phyloP scores from a whole-genome alignment of 352 stramenopile genomes.

The Phytophthora kernoviae region DNA sequence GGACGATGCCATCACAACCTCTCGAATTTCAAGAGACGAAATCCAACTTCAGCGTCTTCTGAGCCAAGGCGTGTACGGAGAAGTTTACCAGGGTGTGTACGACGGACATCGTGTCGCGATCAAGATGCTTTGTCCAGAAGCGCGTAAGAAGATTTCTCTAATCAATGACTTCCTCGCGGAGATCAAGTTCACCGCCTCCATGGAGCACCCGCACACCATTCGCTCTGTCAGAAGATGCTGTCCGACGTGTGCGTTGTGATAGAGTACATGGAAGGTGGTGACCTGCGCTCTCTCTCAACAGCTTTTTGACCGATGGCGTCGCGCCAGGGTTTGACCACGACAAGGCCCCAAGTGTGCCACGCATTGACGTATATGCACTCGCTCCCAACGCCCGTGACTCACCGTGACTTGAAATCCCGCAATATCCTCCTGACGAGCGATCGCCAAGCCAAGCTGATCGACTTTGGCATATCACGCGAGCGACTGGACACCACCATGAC shows the following conservation, averaged over 20 bases:
- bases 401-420: conserved; percentile 57
- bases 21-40: conserved; percentile 20
- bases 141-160: conserved; percentile 12
- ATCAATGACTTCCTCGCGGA: conserved; percentile 35
- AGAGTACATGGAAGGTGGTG: conserved; percentile 46
- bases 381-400: conserved; percentile 41
- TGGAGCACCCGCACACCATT: conserved; percentile 31
- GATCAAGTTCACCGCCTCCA: conserved; percentile 22
- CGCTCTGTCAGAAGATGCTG: conserved; percentile 35
- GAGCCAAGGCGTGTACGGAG: conserved; percentile 29
- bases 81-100: conserved; percentile 35
- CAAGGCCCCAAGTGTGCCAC: conserved; percentile 1
- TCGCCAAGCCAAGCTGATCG: conserved; percentile 58
- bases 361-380: conserved; percentile 60
- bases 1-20: conserved; percentile 27
- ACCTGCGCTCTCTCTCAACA: conserved; percentile 20
- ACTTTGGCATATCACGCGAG: conserved; percentile 60
- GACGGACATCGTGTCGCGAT: conserved; percentile 28
- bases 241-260: conserved; percentile 35
- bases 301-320: too few relatives aligned
- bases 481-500: conserved; percentile 56
- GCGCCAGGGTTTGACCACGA: too few relatives aligned
- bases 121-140: conserved; percentile 33
- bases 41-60: conserved; percentile 17
- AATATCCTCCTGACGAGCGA: conserved; percentile 48